Conservation (phyloP, 202 grass and related monocot genomes). For the Carex arenaria region DNA sequence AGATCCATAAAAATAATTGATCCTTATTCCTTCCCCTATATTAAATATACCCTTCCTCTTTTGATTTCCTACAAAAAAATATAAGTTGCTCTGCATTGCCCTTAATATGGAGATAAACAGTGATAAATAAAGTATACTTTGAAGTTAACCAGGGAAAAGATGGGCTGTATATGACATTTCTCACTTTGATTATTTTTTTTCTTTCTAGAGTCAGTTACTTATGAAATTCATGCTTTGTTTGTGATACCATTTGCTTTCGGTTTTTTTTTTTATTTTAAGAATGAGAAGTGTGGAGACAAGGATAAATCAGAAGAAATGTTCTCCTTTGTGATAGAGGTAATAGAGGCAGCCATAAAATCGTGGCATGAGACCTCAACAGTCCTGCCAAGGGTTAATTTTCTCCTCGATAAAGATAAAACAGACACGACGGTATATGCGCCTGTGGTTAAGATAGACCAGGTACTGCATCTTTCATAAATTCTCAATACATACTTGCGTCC, state of each 20-base stretch:
- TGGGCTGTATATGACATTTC: background rate
- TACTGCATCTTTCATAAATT: constrained; percentile 15
- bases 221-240: background rate
- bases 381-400: constrained; percentile 67
- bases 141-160: background rate
- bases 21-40: background rate
- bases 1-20: background rate
- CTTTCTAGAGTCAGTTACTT: background rate
- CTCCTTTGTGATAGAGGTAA: constrained; percentile 63
- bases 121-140: background rate
- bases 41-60: background rate
- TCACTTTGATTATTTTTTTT: background rate
- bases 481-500: background rate
- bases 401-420: constrained; percentile 84
- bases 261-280: constrained; percentile 27
- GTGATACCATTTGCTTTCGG: background rate
- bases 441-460: constrained; percentile 88
- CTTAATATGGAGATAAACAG: background rate
- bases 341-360: constrained; percentile 62
- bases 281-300: constrained; percentile 48
- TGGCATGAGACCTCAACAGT: constrained; percentile 78
- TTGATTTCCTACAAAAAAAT: background rate
- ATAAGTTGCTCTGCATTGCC: background rate
- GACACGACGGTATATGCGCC: constrained; percentile 59
- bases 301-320: constrained; percentile 40